These are phyloP conservation scores for Zizania latifolia DNA, from an alignment of 176 grass and related monocot genomes.

Conservation along the genomic window DNA sequence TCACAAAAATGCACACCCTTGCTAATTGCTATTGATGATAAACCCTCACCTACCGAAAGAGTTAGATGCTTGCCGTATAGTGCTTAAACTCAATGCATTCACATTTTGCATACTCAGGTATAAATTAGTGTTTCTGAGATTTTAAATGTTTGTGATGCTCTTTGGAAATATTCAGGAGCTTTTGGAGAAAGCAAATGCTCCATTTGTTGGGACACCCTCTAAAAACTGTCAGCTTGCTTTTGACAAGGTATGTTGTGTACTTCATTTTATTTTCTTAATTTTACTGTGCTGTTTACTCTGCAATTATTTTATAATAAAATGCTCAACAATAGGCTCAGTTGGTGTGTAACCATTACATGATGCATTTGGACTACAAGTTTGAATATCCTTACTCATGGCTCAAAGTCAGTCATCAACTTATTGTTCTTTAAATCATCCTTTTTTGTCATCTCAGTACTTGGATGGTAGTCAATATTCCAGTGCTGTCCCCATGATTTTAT, in stretches of 20 bases:
- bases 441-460: background rate
- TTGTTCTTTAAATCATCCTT: background rate
- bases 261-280: background rate
- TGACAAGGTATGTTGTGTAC: slow-evolving; percentile 60
- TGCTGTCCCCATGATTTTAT: background rate
- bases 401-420: background rate
- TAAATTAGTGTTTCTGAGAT: background rate
- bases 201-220: slow-evolving; percentile 73
- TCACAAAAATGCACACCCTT: background rate
- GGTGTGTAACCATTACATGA: background rate
- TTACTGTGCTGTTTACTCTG: background rate
- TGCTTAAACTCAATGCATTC: background rate
- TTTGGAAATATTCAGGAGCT: slow-evolving; percentile 48
- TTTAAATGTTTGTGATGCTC: background rate
- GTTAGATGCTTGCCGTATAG: background rate
- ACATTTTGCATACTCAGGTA: background rate
- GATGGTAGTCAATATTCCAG: background rate
- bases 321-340: background rate
- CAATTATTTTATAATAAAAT: background rate
- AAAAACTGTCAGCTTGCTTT: slow-evolving; percentile 59
- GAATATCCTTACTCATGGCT: background rate
- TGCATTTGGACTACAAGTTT: background rate
- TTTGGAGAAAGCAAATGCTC: slow-evolving; percentile 80
- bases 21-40: background rate
- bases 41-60: background rate